Evolutionary conservation across 805 yeast species (phyloP), one percentile per base, ranked within the genome.

Genomic region (Yamadazyma philogaea): DNA sequence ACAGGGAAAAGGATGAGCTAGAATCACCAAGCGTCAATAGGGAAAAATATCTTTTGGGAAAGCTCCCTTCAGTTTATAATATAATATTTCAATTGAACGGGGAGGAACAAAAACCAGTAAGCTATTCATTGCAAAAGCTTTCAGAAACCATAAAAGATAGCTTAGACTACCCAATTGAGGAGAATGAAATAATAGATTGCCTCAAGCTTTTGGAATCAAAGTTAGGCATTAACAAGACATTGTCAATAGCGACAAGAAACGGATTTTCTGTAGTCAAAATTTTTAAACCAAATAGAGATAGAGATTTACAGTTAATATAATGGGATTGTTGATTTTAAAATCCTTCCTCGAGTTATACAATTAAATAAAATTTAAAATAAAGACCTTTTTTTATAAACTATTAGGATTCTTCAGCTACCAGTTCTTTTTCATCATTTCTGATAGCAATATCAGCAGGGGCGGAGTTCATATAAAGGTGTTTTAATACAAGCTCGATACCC

Each of bases 391-490:
- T n/a, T n/a, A n/a, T n/a, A n/a, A 16, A 18, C 4, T 18, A 32
- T 10, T 18, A 32, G 10, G 5, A 15, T 22, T 34, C 19, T 28
- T 37, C 26, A 12, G 15, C 18, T n/a, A 19, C 16, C 20, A 32
- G 24, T 16, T 26, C 37, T 14, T 39, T 36, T 16, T 39, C 44
- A 36, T 55, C 51, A 27, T 61, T 63, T 54, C 74, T 64, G 35
- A 65, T 41, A 11, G 98, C 96, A 63, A 91, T 93, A 59, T 91
- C 96, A 45, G 95, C 87, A 39, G 98, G 87, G 56, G 84, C 83
- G 55, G 81, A 87, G 64, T 93, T 96, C 87, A 86, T 84, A 66
- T 87, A 91, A 68, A 83, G 80, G 59, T 73, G 71, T 63, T 93
- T 93, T 69, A 93, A 78, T n/a, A 76, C 77, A 39, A 81, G 49